phyloP scores from a whole-genome alignment of 306 rosid genomes.

The Lablab purpureus region DNA sequence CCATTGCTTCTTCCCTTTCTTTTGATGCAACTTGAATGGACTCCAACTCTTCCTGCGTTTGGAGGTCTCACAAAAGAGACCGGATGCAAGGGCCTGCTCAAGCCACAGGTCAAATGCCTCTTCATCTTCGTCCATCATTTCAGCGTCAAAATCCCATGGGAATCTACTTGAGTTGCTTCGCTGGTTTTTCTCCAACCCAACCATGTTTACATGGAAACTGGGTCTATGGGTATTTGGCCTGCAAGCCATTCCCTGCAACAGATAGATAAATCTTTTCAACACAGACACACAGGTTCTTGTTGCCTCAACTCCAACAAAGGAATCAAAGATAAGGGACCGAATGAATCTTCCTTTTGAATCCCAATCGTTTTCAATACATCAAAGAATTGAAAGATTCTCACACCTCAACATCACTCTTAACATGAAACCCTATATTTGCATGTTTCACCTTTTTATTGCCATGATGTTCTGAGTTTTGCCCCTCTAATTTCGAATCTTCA shows the following conservation, averaged over 20 bases:
- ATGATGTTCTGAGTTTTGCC: background rate
- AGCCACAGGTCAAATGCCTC: constrained; percentile 96
- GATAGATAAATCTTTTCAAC: background rate
- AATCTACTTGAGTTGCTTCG: constrained; percentile 81
- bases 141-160: constrained; percentile 97
- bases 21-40: constrained; percentile 86
- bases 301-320: constrained; percentile 34
- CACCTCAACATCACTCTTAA: background rate
- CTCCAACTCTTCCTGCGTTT: constrained; percentile 99
- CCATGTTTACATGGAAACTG: constrained; percentile 98
- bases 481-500: constrained; percentile 7
- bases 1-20: constrained; percentile 90
- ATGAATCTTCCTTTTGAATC: too few species aligned
- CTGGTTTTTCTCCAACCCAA: constrained; percentile 90
- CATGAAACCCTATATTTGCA: constrained; percentile 14
- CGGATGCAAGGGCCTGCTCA: constrained; percentile 96
- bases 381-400: constrained; percentile 21
- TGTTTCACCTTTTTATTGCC: constrained; percentile 10
- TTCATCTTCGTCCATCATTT: constrained; percentile 95
- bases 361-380: too few species aligned
- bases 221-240: constrained; percentile 97
- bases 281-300: background rate
- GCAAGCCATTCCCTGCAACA: constrained; percentile 95
- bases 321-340: constrained; percentile 1
- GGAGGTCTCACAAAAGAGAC: constrained; percentile 88